Evolutionary conservation across 495 filamentous ascomycete species (phyloP).

Genomic region (Glarea lozoyensis): DNA sequence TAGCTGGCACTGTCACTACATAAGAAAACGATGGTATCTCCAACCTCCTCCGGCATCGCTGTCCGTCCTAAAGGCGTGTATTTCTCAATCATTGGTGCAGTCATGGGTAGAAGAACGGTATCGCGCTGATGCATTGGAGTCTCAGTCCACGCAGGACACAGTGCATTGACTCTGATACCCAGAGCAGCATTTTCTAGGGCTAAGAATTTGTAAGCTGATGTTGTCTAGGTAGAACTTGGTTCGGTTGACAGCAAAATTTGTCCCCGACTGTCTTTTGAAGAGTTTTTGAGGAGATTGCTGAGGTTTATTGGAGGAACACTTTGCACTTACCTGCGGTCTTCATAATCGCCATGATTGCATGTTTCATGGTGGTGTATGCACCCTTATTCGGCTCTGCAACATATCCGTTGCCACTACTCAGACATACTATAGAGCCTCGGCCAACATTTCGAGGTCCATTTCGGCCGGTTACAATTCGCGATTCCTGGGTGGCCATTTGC

Average conservation of each 20-base stretch:
- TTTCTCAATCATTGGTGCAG: not conserved
- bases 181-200: not conserved
- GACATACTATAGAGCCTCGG: not conserved
- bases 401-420: not conserved
- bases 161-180: not conserved
- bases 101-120: not conserved
- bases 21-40: not conserved
- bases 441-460: not conserved
- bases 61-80: not conserved
- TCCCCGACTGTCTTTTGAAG: too few relatives aligned
- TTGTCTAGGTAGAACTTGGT: too few relatives aligned
- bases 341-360: not conserved
- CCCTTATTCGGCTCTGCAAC: not conserved
- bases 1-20: not conserved
- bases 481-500: not conserved
- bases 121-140: not conserved
- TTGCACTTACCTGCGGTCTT: not conserved
- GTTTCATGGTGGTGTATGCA: not conserved
- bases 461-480: not conserved
- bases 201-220: not conserved
- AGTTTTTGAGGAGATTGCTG: too few relatives aligned
- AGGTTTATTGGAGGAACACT: too few relatives aligned
- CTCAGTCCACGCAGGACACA: not conserved
- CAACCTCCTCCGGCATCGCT: not conserved
- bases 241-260: too few relatives aligned